These are phyloP conservation scores for Lichtheimia corymbifera DNA, from an alignment of 371 early-diverging fungal species.

Conservation along the genomic window DNA sequence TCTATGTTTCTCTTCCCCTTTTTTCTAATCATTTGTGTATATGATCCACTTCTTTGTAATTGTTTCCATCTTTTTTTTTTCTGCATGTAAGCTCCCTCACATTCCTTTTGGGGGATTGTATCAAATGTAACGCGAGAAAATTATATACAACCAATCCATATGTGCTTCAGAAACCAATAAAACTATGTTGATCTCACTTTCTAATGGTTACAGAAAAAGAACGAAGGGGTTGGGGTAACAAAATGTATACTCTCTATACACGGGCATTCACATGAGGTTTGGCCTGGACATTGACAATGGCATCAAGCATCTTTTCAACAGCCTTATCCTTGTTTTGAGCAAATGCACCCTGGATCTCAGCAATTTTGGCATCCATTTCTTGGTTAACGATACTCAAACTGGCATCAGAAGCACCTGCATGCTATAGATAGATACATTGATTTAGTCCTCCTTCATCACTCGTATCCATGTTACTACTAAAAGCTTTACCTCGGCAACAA, in stretches of 20 bases:
- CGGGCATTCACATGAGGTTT: conserved; percentile 66
- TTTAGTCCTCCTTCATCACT: neutral
- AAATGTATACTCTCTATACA: conserved; percentile 21
- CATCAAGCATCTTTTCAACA: conserved; percentile 70
- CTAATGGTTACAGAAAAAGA: neutral
- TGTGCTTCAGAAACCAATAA: neutral
- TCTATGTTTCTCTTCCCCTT: neutral
- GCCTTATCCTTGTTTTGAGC: conserved; percentile 73
- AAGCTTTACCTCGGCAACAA: conserved; percentile 73
- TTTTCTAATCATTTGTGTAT: neutral
- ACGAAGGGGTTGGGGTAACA: neutral
- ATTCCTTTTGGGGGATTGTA: conserved; percentile 1
- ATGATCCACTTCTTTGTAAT: conserved; percentile 4
- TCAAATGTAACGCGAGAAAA: conserved; percentile 16
- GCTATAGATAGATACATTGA: conserved; percentile 44
- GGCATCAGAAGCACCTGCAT: conserved; percentile 76
- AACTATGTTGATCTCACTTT: conserved; percentile 1
- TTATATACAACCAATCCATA: neutral
- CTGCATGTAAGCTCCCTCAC: conserved; percentile 3
- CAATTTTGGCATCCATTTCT: conserved; percentile 81
- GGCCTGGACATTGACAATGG: conserved; percentile 74
- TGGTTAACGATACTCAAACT: conserved; percentile 65
- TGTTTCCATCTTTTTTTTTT: neutral
- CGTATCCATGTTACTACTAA: neutral
- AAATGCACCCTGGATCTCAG: conserved; percentile 64